Percentiles rank a stretch among this genome's conserved stretches.
Conservation (phyloP, 176 grass and related monocot species). For the Bromus sterilis region DNA sequence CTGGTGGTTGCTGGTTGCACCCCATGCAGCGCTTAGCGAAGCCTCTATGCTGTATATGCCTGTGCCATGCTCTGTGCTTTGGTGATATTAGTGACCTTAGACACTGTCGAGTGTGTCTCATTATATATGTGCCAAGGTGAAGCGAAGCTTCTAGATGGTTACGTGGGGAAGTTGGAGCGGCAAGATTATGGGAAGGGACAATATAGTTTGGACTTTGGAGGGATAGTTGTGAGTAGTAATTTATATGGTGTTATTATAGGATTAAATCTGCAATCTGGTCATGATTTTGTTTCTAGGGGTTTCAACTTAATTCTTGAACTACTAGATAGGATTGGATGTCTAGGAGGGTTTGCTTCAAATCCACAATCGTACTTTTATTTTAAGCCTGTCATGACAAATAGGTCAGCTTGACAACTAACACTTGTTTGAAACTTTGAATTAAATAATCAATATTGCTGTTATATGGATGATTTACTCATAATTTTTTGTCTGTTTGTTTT, state of each 20-base stretch:
- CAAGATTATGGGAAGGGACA: background rate
- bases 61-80: background rate
- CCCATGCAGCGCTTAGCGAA: background rate
- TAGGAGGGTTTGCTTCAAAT: background rate
- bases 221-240: background rate
- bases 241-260: background rate
- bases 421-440: background rate
- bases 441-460: background rate
- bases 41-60: background rate
- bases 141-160: background rate
- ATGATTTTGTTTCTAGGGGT: background rate
- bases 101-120: background rate
- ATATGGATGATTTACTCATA: constrained; percentile 11
- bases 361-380: background rate
- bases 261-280: background rate
- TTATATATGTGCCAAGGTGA: background rate
- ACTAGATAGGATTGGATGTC: background rate
- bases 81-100: background rate
- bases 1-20: background rate
- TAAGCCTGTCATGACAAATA: background rate
- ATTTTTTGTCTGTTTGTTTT: background rate
- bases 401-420: background rate
- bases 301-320: background rate
- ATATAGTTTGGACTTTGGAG: background rate
- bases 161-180: background rate